A percentile compares a stretch with the other conserved stretches of the same genome.
phyloP scores from a whole-genome alignment of 129 eudicot genomes.

The Silybum marianum region DNA sequence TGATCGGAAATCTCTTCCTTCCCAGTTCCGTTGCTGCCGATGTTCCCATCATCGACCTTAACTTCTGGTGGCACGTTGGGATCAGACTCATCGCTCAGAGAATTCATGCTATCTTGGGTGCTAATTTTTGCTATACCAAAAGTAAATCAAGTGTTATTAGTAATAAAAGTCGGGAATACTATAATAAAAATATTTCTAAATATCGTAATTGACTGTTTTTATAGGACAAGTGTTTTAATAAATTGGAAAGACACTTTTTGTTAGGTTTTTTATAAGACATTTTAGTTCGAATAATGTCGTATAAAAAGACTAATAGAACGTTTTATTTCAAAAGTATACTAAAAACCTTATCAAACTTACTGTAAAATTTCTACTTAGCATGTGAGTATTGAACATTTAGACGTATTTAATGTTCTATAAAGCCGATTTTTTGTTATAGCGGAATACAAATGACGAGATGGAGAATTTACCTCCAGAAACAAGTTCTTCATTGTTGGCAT shows the following conservation, averaged over 20 bases:
- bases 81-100: slow-evolving; percentile 34
- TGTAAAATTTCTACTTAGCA: no score
- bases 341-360: not conserved
- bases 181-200: not conserved
- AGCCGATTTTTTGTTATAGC: not conserved
- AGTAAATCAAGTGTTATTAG: not conserved
- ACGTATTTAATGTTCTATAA: not conserved
- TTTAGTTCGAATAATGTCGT: not conserved
- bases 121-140: slow-evolving; percentile 40
- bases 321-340: not conserved
- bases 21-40: slow-evolving; percentile 11
- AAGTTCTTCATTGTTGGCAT: slow-evolving; percentile 41
- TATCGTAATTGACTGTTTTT: not conserved
- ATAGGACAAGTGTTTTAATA: no score
- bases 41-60: slow-evolving; percentile 29
- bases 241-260: not conserved
- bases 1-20: slow-evolving; percentile 32
- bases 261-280: not conserved
- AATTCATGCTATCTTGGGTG: slow-evolving; percentile 33
- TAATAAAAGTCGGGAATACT: not conserved
- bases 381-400: not conserved
- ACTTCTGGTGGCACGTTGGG: slow-evolving; percentile 35
- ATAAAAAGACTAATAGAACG: not conserved
- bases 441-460: not conserved
- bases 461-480: slow-evolving; percentile 40